Evolutionary conservation across 352 stramenopile genomes (phyloP), one percentile per base, ranked within the genome.

Genomic region (Globisporangium rhizosaccharum): DNA sequence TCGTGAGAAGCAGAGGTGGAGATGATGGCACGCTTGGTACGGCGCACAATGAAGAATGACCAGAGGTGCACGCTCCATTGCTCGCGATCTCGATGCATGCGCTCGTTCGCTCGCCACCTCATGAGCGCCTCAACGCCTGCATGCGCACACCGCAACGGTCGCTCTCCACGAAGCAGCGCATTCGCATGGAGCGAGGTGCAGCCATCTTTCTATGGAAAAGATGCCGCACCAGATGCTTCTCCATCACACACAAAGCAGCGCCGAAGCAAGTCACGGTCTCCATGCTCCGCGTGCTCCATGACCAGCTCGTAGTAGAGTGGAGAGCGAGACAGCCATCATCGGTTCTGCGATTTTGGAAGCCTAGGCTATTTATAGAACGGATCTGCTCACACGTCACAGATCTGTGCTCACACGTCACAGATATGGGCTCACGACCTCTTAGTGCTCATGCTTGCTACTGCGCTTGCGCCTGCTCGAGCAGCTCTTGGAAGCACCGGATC

Each of bases 401-500:
- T 25, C 5, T 1, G 8, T 9, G 14, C 33, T 42, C 33, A 26
- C 28, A 37, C 14, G 49, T 54, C n/a, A 49, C 20, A 49, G 44
- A 25, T 25, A 18, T 8, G 14, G 10, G 9, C 15, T 18, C 42
- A 9, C 44, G 1, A 20, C 44, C n/a, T 2, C 44, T 49, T 25
- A 1, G 20, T 9, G 44, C 44, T n/a, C 20, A 41, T 25, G n/a
- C 3, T 44, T 28, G 3, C 14, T 5, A 6, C 30, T 53, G 47
- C 23, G 23, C 23, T 5, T 62, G 18, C 11, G 18, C 23, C 25
- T 58, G 53, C 39, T 12, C 42, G 14, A 85, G 62, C 11, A 91
- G 70, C 44, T 66, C 60, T 44, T 71, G 51, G 68, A 94, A 90
- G 48, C 80, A 82, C 7, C 36, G 26, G n/a, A 69, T 71, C 37